Conservation (phyloP, 176 grass and related monocot genomes). For the Triticum aestivum region IWGSC_CS_RefSeq_v2.1 NC_057801.1:788057968-788058467, state of each 20-base stretch:
- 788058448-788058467: constrained; percentile 86
- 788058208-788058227: no score
- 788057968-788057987: constrained; percentile 56
- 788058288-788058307: no score
- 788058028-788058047: constrained; percentile 47
- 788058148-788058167: no score
- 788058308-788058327: constrained; percentile 31
- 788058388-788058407: constrained; percentile 64
- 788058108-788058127: constrained; percentile 23
- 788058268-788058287: no score
- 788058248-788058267: no score
- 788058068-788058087: constrained; percentile 71
- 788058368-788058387: constrained; percentile 49
- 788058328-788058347: constrained; percentile 63
- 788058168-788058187: no score
- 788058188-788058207: no score
- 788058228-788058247: no score
- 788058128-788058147: no score
- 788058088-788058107: constrained; percentile 79
- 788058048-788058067: constrained; percentile 60
- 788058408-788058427: constrained; percentile 65
- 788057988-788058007: constrained; percentile 74
- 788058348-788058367: constrained; percentile 58
- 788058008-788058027: constrained; percentile 61
- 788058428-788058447: constrained; percentile 61